These are phyloP conservation scores for Bisporella sp. DNA, from an alignment of 2,329 filamentous ascomycete species.

Conservation along the genomic window DNA sequence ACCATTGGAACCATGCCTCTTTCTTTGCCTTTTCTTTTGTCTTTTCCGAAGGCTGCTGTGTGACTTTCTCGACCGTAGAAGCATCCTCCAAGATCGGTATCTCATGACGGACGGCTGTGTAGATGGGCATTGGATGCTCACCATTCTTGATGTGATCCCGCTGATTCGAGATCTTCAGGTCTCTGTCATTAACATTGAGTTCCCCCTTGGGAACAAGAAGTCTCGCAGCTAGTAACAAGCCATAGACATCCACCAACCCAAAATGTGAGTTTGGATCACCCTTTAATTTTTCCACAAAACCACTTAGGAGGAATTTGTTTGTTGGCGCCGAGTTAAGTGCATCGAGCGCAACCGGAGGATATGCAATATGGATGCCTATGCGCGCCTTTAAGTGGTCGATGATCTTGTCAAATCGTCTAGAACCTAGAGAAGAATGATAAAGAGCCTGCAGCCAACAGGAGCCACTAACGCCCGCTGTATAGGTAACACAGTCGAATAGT, in stretches of 20 bases:
- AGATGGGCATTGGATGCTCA: conserved; percentile 83
- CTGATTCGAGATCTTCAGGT: conserved; percentile 91
- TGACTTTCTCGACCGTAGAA: conserved; percentile 29
- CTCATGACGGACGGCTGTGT: conserved; percentile 91
- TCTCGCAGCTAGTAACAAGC: conserved; percentile 74
- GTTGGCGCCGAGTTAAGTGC: conserved; percentile 83
- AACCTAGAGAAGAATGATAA: conserved; percentile 73
- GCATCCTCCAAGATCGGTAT: conserved; percentile 61
- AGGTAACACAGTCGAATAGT: conserved; percentile 88
- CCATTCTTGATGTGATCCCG: conserved; percentile 68
- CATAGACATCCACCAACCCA: conserved; percentile 90
- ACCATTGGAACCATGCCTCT: conserved; percentile 97
- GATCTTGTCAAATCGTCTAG: conserved; percentile 59
- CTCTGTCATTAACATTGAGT: conserved; percentile 64
- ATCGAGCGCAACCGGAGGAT: conserved; percentile 76
- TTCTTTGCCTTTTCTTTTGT: conserved; percentile 45
- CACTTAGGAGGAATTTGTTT: conserved; percentile 83
- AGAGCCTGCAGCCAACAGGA: conserved; percentile 93
- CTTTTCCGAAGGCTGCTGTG: conserved; percentile 34
- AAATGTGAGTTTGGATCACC: conserved; percentile 75
- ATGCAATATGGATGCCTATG: conserved; percentile 83
- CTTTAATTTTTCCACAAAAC: conserved; percentile 84
- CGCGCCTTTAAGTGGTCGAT: conserved; percentile 83
- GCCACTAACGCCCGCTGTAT: conserved; percentile 91
- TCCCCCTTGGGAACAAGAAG: conserved; percentile 83